phyloP scores from a whole-genome alignment of 371 early-diverging fungal species.

The Saksenaea vasiformis region DNA sequence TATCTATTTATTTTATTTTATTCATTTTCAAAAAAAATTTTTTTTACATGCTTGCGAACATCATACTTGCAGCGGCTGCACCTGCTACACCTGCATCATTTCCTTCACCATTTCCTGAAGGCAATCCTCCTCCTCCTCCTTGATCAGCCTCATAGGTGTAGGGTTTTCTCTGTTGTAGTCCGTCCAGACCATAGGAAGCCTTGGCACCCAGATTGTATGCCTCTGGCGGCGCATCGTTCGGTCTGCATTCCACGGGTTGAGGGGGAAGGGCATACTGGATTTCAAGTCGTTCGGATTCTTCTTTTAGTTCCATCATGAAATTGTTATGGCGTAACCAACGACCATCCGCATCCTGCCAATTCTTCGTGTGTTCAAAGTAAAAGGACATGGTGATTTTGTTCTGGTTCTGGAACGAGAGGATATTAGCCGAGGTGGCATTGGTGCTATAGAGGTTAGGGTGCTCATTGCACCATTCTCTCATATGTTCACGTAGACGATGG shows the following conservation, averaged over 20 bases:
- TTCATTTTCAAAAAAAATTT: too few relatives aligned
- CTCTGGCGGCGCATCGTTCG: conserved; percentile 35
- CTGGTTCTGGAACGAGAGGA: conserved; percentile 37
- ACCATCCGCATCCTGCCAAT: conserved; percentile 76
- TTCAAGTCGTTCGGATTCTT: conserved; percentile 59
- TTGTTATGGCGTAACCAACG: conserved; percentile 68
- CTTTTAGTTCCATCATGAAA: conserved; percentile 68
- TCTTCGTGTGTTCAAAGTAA: conserved; percentile 67
- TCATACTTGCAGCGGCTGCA: conserved; percentile 27
- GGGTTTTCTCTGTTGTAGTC: conserved; percentile 28
- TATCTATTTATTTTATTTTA: neutral
- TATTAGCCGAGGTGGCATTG: conserved; percentile 32
- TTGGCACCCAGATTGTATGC: conserved; percentile 33
- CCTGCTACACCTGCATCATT: conserved; percentile 18
- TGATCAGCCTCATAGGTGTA: conserved; percentile 13
- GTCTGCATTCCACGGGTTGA: conserved; percentile 25
- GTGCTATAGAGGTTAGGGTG: conserved; percentile 32
- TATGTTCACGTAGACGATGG: conserved; percentile 52
- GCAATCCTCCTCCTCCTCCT: conserved; percentile 12
- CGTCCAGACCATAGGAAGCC: conserved; percentile 34
- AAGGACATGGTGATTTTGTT: conserved; percentile 36
- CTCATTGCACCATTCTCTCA: conserved; percentile 57
- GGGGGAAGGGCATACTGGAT: conserved; percentile 53
- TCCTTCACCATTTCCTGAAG: neutral
- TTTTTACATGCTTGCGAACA: conserved; percentile 34